Evolutionary conservation across 1,284 basidiomycete species (phyloP), one percentile per base, ranked within the genome.

Genomic region (Ustilago sp.): DNA sequence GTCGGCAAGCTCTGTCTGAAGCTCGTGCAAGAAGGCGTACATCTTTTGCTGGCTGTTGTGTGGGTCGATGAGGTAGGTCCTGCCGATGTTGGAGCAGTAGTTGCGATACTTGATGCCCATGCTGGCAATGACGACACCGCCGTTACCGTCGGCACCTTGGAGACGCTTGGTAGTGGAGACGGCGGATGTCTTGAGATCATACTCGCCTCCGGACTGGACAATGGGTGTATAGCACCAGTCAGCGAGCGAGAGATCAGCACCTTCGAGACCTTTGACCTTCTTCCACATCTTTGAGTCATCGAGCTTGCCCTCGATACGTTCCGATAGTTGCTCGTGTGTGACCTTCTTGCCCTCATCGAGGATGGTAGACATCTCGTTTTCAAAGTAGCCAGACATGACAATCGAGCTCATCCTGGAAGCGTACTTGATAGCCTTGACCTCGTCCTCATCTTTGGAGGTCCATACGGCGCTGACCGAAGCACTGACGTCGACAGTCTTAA

Each of bases 181-280:
- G 0, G 93, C 94, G 2, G 92, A 93, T 31, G 92, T 92, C 73
- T 92, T 91, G 58, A 98, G 89, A 84, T 98, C 95, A 85, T 97
- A 98, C 47, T 91, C 91, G 17, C 93, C 93, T 62, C 92, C 93
- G 3, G 95, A 98, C 84, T 98, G 95, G 82, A 98, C 93, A 85
- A 98, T 95, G 3, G 96, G 95, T 5, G 93, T 91, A 86, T 96
- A 98, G 79, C 94, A 93, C 88, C 95, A 96, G 87, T 98, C 95
- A 3, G 93, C 92, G 12, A 92, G 90, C 32, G 89, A 88, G 89
- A 93, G 94, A 85, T 99, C 95, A 66, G 95, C 89, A 31, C 66
- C 72, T 47, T 83, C 80, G 48, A 82, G 68, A 31, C 75, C 80
- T 83, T 92, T 94, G 91, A 93, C 93, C 68, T 81, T 86, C 53